phyloP scores from a whole-genome alignment of 768 basidiomycete genomes.

The Baorangia bicolor region DNA sequence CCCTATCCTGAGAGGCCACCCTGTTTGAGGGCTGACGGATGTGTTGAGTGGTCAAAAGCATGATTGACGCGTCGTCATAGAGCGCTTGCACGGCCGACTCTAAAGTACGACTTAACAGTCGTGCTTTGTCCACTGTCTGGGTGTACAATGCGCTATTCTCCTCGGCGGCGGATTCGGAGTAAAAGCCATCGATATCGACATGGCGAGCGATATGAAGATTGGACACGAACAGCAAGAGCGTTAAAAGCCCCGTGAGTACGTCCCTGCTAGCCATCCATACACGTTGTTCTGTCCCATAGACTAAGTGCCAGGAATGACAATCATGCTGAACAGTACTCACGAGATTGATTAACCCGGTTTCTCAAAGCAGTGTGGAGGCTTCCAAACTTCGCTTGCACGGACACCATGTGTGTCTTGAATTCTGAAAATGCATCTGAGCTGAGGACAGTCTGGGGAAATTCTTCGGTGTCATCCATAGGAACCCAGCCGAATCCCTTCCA shows the following conservation, averaged over 20 bases:
- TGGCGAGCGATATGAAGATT: slow-evolving; percentile 78
- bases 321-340: slow-evolving; percentile 19
- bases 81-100: slow-evolving; percentile 71
- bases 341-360: slow-evolving; percentile 18
- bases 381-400: slow-evolving; percentile 52
- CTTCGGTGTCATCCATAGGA: slow-evolving; percentile 48
- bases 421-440: slow-evolving; percentile 54
- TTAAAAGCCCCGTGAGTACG: slow-evolving; percentile 54
- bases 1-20: slow-evolving; percentile 13
- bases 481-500: slow-evolving; percentile 91
- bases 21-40: slow-evolving; percentile 17
- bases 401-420: slow-evolving; percentile 45
- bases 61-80: slow-evolving; percentile 65
- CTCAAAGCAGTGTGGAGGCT: slow-evolving; percentile 28
- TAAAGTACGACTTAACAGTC: slow-evolving; percentile 63
- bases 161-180: slow-evolving; percentile 42
- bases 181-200: slow-evolving; percentile 80
- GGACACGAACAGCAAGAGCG: slow-evolving; percentile 57
- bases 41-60: slow-evolving; percentile 59
- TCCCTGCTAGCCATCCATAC: slow-evolving; percentile 44
- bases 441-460: slow-evolving; percentile 46
- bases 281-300: slow-evolving; percentile 21
- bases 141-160: slow-evolving; percentile 52
- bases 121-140: slow-evolving; percentile 67
- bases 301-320: slow-evolving; percentile 3